A percentile compares a stretch with the other conserved stretches of the same genome.
Conservation (phyloP, 2,329 filamentous ascomycete genomes). For the Epichloe amarillans region DNA sequence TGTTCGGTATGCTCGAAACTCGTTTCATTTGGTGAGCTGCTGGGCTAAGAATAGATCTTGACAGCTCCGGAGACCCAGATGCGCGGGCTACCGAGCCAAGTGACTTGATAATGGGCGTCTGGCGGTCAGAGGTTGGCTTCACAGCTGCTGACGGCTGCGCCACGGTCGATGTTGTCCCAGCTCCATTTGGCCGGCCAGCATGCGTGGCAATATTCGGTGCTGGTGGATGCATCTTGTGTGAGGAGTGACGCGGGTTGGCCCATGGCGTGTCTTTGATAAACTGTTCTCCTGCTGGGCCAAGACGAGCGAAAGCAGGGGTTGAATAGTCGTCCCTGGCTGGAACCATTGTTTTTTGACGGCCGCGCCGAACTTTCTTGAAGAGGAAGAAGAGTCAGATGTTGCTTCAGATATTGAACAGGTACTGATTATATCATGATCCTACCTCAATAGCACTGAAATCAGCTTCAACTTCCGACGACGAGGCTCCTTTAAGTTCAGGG, state of each 20-base stretch:
- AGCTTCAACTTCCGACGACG: slow-evolving; percentile 62
- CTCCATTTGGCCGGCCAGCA: slow-evolving; percentile 8
- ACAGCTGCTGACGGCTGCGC: slow-evolving; percentile 9
- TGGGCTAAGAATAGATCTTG: slow-evolving; percentile 22
- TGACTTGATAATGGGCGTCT: slow-evolving; percentile 14
- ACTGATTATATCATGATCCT: slow-evolving; percentile 8
- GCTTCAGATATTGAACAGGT: background rate
- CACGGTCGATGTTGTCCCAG: background rate
- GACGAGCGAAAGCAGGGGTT: slow-evolving; percentile 33
- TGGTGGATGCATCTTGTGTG: slow-evolving; percentile 39
- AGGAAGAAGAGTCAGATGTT: slow-evolving; percentile 9
- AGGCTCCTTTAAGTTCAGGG: slow-evolving; percentile 66
- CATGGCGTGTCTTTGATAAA: slow-evolving; percentile 84
- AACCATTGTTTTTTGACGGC: slow-evolving; percentile 23
- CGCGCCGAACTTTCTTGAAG: slow-evolving; percentile 20
- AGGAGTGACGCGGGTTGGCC: slow-evolving; percentile 78
- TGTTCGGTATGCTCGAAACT: slow-evolving; percentile 17
- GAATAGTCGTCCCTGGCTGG: slow-evolving; percentile 34
- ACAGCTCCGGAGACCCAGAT: slow-evolving; percentile 32
- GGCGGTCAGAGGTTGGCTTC: slow-evolving; percentile 13
- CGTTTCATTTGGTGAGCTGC: slow-evolving; percentile 21
- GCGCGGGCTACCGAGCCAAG: slow-evolving; percentile 14
- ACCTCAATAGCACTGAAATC: slow-evolving; percentile 86
- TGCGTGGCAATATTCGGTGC: slow-evolving; percentile 13
- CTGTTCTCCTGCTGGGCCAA: slow-evolving; percentile 64